Evolutionary conservation across 805 yeast genomes (phyloP), one percentile per base, ranked within the genome.

Genomic region (Cyberlindnera galapagoensis): DNA sequence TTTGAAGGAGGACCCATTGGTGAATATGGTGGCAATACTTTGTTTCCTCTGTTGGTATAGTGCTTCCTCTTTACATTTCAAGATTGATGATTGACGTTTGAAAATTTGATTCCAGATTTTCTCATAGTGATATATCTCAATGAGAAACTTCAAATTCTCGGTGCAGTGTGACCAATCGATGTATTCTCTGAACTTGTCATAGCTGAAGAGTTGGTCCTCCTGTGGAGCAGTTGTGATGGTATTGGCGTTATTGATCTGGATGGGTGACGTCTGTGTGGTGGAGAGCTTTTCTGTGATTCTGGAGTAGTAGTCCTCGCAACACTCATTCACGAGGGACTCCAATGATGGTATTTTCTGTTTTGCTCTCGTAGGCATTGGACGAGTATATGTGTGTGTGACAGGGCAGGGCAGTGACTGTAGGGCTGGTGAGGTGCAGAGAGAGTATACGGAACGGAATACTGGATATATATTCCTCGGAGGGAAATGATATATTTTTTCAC

Each of bases 71-170:
- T 51, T 49, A 31, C 59, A 54, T 34, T 52, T 54, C 28, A 56
- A 34, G 5, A 54, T 49, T 7, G 58, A 52, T 13, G 49, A 51
- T 27, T 55, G 47, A 27, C 57, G 44, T 28, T 54, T 51, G 44
- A 54, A 56, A 7, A 49, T 36, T 26, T 40, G 36, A 34, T 63
- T 66, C 57, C 63, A 65, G 32, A 55, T 56, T 46, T 61, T 56
- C 40, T 69, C 73, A 46, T 69, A 69, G 30, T 60, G 62, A 46
- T 49, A 67, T 12, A 68, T 65, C 35, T 64, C 67, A 5, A 68
- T 56, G 19, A 69, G 47, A 38, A 69, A 69, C 26, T 56, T 47
- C 24, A 69, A 53, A 47, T 65, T 68, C 46, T 69, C 75, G 31
- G 55, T 57, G 44, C 70, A 63, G 39, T 69, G 74, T 21, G 60